Evolutionary conservation across 1,284 basidiomycete genomes (phyloP), one percentile per base, ranked within the genome.

Genomic region (Malassezia dermatis): DNA sequence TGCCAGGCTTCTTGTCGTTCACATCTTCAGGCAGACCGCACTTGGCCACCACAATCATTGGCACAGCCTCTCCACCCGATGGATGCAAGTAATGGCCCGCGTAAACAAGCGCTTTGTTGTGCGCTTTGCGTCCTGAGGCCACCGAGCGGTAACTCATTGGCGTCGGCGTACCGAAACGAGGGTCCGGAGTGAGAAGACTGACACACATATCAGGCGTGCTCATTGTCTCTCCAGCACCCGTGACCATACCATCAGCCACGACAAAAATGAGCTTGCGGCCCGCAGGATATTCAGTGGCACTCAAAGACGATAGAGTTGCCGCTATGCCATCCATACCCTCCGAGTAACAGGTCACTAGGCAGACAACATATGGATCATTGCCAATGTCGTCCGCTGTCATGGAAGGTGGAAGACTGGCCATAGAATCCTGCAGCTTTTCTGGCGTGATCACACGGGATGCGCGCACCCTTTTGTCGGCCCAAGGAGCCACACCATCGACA

Each of bases 191-290:
- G 55, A 99, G 77, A 60, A 99, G 76, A 48, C 84, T 81, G 34
- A 98, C 91, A 72, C 93, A 96, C 49, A 89, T 90, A 76, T 98
- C 94, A 10, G 94, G 94, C 4, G 93, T 98, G 63, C 87, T 90
- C 69, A 80, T 80, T 75, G 89, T 88, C 79, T 98, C 93, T 49
- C 94, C 94, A 3, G 85, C 85, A 46, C 94, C 94, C 0, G 93
- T 98, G 63, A 99, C 90, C 89, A 99, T 96, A 5, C 94, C 94
- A 75, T 99, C 94, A 32, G 91, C 93, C 8, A 99, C 85, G 53
- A 99, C 80, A 74, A 95, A 94, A 37, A 99, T 77, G 19, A 99
- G 79, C 75, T 98, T 98, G 53, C 91, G 81, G 34, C 82, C 79
- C 76, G 96, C 91, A 8, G 89, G 88, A 76, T 96, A 99, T 4